Evolutionary conservation across 148 eudicot genomes (phyloP), one percentile per base, ranked within the genome.

Genomic region (Fagopyrum homotropicum): DNA sequence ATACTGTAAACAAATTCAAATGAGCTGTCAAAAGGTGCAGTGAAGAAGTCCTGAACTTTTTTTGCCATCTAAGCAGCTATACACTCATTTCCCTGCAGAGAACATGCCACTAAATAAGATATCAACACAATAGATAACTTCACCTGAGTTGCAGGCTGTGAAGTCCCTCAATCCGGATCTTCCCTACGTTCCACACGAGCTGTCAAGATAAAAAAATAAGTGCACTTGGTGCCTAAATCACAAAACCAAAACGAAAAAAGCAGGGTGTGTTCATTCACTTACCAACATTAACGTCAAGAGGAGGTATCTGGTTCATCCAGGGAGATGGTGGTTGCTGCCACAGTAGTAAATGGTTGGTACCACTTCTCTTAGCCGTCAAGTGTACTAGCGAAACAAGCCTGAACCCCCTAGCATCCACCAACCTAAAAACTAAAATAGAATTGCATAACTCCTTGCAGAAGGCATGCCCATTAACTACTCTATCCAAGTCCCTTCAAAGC

Each of bases 161-260:
- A 70, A 22, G 85, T 77, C 77, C 89, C 90, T 80, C 88, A 85
- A 60, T 90, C 89, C 19, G 78, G 72, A 17, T 89, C 96, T 79
- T 94, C 93, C 76, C 90, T 88, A 60, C 88, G 84, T 85, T 94
- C 98, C 80, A 81, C 93, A 78, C 91, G 90, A 73, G 97, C 98
- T 94, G 76, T 81, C 71, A 50, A 14, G 51, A 46, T 9, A 72
- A 16, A 22, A 75, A 55, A 1, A 66, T 8, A 35, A 66, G 19
- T 43, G 46, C 9, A 66, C 17, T 66, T 66, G 30, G 45, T 66
- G 5, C 71, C 71, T 66, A 57, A 14, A 17, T 44, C 49, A 70
- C 11, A 72, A 5, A 69, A 29, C 46, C 19, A 19, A 26, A 72
- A 22, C 14, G 16, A 35, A 16, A 50, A 72, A 30, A 48, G 59